Percentiles rank a stretch among this genome's conserved stretches.
Conservation (phyloP, 2,329 filamentous ascomycete species). For the Colletotrichum destructivum region DNA sequence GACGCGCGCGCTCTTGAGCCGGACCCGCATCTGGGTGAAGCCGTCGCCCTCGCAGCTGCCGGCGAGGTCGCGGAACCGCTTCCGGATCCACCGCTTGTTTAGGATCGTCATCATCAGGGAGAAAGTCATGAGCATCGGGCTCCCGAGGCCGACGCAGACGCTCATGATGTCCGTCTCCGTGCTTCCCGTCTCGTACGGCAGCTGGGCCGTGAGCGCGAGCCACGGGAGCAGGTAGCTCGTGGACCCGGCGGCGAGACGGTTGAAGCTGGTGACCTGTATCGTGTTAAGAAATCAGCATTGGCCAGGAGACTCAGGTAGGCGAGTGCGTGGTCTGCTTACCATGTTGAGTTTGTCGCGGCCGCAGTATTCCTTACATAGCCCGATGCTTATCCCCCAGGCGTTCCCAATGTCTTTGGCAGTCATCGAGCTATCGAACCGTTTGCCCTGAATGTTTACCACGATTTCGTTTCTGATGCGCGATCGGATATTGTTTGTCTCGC, state of each 20-base stretch:
- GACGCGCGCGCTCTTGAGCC: constrained; percentile 32
- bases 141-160: constrained; percentile 44
- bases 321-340: background rate
- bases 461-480: background rate
- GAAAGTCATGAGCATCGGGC: constrained; percentile 44
- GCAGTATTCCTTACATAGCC: background rate
- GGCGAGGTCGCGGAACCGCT: constrained; percentile 38
- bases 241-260: constrained; percentile 40
- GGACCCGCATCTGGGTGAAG: background rate
- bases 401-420: background rate
- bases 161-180: constrained; percentile 41
- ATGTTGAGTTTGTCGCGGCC: background rate
- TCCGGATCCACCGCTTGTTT: constrained; percentile 42
- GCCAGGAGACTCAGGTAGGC: no score
- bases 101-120: constrained; percentile 45
- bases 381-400: background rate
- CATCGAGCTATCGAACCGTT: background rate
- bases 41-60: background rate
- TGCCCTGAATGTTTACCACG: background rate
- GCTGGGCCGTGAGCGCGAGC: constrained; percentile 45
- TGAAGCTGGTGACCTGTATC: constrained; percentile 27
- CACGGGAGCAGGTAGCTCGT: constrained; percentile 45
- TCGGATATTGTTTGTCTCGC: background rate
- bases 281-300: background rate
- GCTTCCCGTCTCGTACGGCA: constrained; percentile 44